Conservation (phyloP, 352 stramenopile species). For the Globisporangium ultimum region DNA sequence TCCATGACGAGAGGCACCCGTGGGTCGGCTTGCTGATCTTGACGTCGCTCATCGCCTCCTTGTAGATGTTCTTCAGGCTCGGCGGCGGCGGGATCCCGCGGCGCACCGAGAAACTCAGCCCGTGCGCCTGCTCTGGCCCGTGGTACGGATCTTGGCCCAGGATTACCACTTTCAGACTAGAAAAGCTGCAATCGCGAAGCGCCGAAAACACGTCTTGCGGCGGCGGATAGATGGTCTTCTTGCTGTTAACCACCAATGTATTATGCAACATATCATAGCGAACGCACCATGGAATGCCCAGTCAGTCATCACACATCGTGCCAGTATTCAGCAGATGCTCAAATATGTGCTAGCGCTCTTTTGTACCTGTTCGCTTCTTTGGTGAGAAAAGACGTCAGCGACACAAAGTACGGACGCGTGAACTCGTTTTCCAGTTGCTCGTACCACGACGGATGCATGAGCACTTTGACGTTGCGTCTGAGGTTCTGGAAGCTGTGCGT, state of each 20-base stretch:
- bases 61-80: conserved; percentile 98
- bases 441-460: conserved; percentile 64
- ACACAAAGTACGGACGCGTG: conserved; percentile 39
- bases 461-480: conserved; percentile 22
- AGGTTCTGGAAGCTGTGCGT: conserved; percentile 36
- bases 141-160: conserved; percentile 93
- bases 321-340: too few relatives aligned
- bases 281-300: background rate
- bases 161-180: conserved; percentile 91
- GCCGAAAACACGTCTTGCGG: conserved; percentile 85
- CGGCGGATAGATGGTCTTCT: conserved; percentile 86
- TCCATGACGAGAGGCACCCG: conserved; percentile 92
- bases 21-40: conserved; percentile 73
- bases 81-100: conserved; percentile 89
- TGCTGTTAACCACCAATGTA: conserved; percentile 19
- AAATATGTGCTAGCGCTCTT: background rate
- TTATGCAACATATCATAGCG: background rate
- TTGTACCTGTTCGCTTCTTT: conserved; percentile 39
- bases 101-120: conserved; percentile 90
- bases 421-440: conserved; percentile 50
- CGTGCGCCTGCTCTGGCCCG: conserved; percentile 80
- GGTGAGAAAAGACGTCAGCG: conserved; percentile 42
- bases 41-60: conserved; percentile 89
- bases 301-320: background rate
- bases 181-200: conserved; percentile 87